These are phyloP conservation scores for Cutaneotrichosporon dermatis DNA, from an alignment of 1,284 basidiomycete species.

Conservation along the genomic window DNA sequence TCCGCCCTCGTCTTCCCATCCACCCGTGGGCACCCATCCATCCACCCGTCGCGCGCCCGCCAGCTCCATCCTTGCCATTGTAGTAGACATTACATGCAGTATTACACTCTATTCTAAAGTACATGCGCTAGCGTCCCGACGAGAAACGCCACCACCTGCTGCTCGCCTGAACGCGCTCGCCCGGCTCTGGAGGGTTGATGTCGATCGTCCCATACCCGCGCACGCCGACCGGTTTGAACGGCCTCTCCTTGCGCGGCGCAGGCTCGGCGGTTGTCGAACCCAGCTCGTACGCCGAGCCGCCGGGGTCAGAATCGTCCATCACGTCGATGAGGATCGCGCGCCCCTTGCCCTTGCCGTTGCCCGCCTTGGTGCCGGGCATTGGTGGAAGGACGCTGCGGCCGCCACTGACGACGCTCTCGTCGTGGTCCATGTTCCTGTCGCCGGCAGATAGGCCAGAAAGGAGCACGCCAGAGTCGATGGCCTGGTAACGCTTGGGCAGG, in stretches of 20 bases:
- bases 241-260: neutral
- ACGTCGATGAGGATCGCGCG: neutral
- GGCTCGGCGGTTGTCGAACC: neutral
- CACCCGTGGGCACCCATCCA: neutral
- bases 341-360: slow-evolving; percentile 5
- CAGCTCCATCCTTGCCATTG: neutral
- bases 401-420: neutral
- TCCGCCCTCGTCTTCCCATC: no score
- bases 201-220: slow-evolving; percentile 13
- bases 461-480: slow-evolving; percentile 39
- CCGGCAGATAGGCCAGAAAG: slow-evolving; percentile 27
- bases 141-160: slow-evolving; percentile 8
- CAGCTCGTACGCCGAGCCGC: slow-evolving; percentile 8
- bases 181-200: neutral
- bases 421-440: slow-evolving; percentile 3
- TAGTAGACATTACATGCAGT: slow-evolving; percentile 2
- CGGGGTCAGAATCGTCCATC: slow-evolving; percentile 3
- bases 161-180: neutral
- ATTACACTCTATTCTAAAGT: slow-evolving; percentile 5
- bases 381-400: slow-evolving; percentile 1
- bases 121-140: neutral
- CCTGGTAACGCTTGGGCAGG: slow-evolving; percentile 25
- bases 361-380: neutral
- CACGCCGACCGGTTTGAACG: neutral
- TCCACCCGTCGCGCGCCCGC: neutral